Base-by-base conservation (phyloP, 495 filamentous ascomycete species). In the Talaromyces adpressus region DNA sequence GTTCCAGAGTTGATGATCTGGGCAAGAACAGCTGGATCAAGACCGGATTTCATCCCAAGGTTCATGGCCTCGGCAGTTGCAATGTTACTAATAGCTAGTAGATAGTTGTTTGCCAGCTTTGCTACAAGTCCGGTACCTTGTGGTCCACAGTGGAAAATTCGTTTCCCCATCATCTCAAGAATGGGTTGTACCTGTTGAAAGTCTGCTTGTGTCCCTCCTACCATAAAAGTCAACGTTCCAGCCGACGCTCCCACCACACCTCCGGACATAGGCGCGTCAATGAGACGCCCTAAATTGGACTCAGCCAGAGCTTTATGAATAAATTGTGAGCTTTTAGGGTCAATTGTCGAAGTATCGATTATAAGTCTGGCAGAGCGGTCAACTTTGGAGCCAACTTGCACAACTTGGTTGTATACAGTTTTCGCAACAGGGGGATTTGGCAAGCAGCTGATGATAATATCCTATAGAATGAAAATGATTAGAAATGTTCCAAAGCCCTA, bases 61-160 rank as follows among this genome's bases (percentile, higher is more conserved):
- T 92, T 92, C 92, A 97, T 95, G 1, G 91, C 92, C 74, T 97
- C 92, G 1, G 90, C 88, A 1, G 91, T 93, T 3, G 91, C 92
- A 68, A 97, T 92, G 70, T 96, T 97, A 72, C 90, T 92, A 61
- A 97, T 87, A 2, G 91, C 91, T 14, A 97, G 80, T 47, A 96
- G 85, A 70, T 96, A 96, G 70, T 97, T 96, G 74, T 97, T 97
- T 27, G 92, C 90, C 8, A 97, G 81, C 73, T 97, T 97, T 11
- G 87, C 91, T 2, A 89, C 86, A 1, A 97, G 80, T 4, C 92
- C 92, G 22, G 88, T 81, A 3, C 91, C 91, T 53, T 92, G 91
- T 0, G 79, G 79, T 0, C 92, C 92, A 65, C 92, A 87, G 69
- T 95, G 92, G 65, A 92, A 76, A 8, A 90, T 85, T 25, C 86